Conservation (phyloP, 2,329 filamentous ascomycete species). For the Colletotrichum trifolii region DNA sequence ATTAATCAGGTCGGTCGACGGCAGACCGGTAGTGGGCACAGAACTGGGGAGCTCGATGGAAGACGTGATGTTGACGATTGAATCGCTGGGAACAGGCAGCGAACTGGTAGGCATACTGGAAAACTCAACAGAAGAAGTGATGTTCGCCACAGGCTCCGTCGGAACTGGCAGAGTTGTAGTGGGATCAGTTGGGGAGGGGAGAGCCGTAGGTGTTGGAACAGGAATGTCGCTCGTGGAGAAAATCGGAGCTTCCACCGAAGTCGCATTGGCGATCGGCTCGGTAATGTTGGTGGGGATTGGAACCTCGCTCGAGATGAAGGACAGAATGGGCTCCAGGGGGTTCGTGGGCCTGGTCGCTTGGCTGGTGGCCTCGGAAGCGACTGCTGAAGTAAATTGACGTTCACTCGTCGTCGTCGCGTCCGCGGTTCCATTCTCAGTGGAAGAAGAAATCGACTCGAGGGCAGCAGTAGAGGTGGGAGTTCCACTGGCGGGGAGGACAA, state of each 20-base stretch:
- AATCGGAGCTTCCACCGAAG: slow-evolving; percentile 13
- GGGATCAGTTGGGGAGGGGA: slow-evolving; percentile 33
- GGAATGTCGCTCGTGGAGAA: slow-evolving; percentile 16
- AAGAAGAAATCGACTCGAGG: not conserved
- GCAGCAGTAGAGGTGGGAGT: slow-evolving; percentile 10
- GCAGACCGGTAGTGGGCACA: slow-evolving; percentile 13
- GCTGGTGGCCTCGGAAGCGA: slow-evolving; percentile 4
- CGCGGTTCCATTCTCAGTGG: slow-evolving; percentile 8
- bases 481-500: slow-evolving; percentile 11
- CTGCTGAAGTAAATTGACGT: slow-evolving; percentile 5
- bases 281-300: slow-evolving; percentile 25
- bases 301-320: slow-evolving; percentile 28
- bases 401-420: slow-evolving; percentile 4
- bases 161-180: slow-evolving; percentile 13
- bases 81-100: slow-evolving; percentile 19
- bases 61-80: slow-evolving; percentile 29
- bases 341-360: slow-evolving; percentile 23
- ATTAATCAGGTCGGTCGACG: slow-evolving; percentile 17
- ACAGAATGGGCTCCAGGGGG: slow-evolving; percentile 33
- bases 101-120: slow-evolving; percentile 15
- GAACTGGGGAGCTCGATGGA: slow-evolving; percentile 20
- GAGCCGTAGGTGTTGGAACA: slow-evolving; percentile 28
- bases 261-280: slow-evolving; percentile 27
- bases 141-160: slow-evolving; percentile 19
- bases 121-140: slow-evolving; percentile 18